Base-by-base conservation (phyloP, 1,284 basidiomycete species). In the Earliella scabrosa region DNA sequence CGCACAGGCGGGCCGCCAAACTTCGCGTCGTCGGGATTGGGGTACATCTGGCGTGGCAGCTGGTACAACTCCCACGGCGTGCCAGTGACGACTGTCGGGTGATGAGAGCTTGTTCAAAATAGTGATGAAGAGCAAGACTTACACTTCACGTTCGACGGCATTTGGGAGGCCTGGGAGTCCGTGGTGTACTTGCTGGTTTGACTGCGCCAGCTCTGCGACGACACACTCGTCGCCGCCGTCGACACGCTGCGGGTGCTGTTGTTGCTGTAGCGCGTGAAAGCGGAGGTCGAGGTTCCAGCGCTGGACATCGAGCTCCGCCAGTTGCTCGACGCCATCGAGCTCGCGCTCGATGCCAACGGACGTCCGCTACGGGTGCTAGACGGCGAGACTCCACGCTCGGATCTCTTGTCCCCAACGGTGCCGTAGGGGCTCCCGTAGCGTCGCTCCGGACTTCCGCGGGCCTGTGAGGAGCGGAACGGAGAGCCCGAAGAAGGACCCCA, bases 131-230 rank as follows among this genome's bases (percentile, higher is more conserved):
- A n/a, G 31, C 35, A 46, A 61, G 24, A 83, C 87, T 73, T 68
- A 93, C 90, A 76, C 79, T 93, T 93, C 77, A 92, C 78, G 68
- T 92, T 92, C 75, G 85, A 82, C 51, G 89, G 87, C 62, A 71
- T 63, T 49, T 63, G 57, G 49, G 60, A 56, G 40, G 65, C 59
- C n/a, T 58, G 41, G 18, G 60, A 52, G 39, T 58, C 52, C 16
- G 35, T 32, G 4, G 52, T 51, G 21, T 45, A 20, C 66, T 71
- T 66, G 63, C 66, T 65, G 34, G 59, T 56, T 31, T 68, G 69
- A 52, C 69, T 82, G 56, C 88, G 81, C 88, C 89, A 90, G 68
- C 84, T 87, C 35, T 77, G 74, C 45, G 81, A 81, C 31, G 87
- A 89, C 16, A 90, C 82, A 65, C 87, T 90, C 31, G 89, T 92